Evolutionary conservation across 768 basidiomycete genomes (phyloP).

Genomic region (Lentinus brumalis): DNA sequence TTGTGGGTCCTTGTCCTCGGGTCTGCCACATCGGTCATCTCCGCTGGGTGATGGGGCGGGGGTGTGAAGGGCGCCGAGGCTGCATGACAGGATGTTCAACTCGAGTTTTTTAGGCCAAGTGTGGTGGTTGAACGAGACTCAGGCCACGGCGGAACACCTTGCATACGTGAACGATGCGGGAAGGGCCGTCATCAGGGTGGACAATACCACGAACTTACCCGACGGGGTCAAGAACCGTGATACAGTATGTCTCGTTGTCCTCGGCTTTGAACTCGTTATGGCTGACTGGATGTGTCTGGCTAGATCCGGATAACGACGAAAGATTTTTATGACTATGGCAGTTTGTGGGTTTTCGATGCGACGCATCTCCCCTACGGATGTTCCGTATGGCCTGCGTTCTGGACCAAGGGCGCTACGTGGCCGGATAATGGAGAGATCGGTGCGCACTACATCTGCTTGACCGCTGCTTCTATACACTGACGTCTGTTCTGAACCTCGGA

Average conservation of each 20-base stretch:
- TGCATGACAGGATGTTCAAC: background rate
- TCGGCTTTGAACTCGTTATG: background rate
- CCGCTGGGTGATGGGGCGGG: background rate
- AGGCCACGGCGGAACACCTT: slow-evolving; percentile 50
- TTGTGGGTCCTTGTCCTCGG: background rate
- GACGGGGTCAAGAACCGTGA: slow-evolving; percentile 51
- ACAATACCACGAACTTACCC: slow-evolving; percentile 62
- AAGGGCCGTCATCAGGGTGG: slow-evolving; percentile 72
- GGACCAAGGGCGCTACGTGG: slow-evolving; percentile 41
- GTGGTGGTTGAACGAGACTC: slow-evolving; percentile 52
- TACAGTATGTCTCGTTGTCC: slow-evolving; percentile 44
- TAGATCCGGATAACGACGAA: slow-evolving; percentile 50
- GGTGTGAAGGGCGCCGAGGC: background rate
- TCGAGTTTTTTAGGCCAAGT: slow-evolving; percentile 52
- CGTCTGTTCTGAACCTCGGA: background rate
- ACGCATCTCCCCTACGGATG: slow-evolving; percentile 60
- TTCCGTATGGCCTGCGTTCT: slow-evolving; percentile 49
- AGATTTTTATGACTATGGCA: slow-evolving; percentile 45
- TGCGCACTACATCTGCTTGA: background rate
- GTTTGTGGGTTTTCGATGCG: slow-evolving; percentile 48
- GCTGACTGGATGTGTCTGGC: background rate
- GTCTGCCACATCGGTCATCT: no score
- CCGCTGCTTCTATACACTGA: background rate
- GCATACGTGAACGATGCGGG: slow-evolving; percentile 63
- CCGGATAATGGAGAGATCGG: slow-evolving; percentile 44